Base-by-base conservation (phyloP, 1,139 yeast genomes). In the Saccharomycopsis crataegensis region DNA sequence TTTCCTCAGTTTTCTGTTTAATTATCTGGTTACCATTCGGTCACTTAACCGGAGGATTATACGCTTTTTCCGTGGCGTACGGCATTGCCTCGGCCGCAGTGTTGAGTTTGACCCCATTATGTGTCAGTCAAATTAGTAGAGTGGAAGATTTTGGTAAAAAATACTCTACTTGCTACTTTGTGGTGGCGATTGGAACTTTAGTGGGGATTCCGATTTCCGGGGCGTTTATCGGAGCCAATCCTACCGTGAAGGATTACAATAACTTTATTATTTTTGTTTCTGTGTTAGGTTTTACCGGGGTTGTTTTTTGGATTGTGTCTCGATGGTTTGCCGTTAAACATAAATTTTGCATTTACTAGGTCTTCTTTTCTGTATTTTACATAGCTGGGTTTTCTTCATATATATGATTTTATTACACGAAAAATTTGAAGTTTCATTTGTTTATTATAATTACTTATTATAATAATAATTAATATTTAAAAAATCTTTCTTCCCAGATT, bases 141-240 rank as follows among this genome's bases (percentile, higher is more conserved):
- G 80, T 85, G 1, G 80, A 79, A 46, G 78, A 77, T 55, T 84
- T 83, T 61, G 91, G 91, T 31, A 80, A 77, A 61, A 74, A 86
- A 36, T 84, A 80, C 62, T 86, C 90, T 0, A 82, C 87, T 0
- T 74, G 83, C 65, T 83, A 84, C 64, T 82, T 81, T 61, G 71
- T 81, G 44, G 81, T 82, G 48, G 78, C 86, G 9, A 77, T 83
- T 62, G 79, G 79, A 40, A 77, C 79, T 6, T 67, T 84, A 49
- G 73, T 76, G 0, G 54, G 46, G 12, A 68, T 78, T 57, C 84
- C 83, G 28, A 69, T 79, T 43, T 76, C 79, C 2, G 82, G 83
- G 46, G 77, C 78, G 4, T 72, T 78, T 48, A 72, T 74, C 56
- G 70, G 70, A 2, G 37, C 8, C 8, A 44, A 52, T 28, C 68